Base-by-base conservation (phyloP, 2,329 filamentous ascomycete genomes). In the Phialocephala sp. region DNA sequence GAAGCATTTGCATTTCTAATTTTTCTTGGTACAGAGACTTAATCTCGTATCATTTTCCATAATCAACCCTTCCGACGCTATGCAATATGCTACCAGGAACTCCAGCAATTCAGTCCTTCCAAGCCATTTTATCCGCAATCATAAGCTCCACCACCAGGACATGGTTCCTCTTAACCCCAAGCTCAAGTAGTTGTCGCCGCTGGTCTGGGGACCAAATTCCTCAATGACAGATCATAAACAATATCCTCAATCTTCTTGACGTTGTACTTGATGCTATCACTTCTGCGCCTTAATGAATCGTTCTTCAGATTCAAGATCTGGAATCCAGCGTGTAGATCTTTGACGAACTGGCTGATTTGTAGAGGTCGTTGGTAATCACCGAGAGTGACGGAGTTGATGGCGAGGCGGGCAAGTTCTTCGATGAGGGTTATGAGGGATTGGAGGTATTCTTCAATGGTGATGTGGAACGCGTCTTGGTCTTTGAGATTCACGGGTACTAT, bases 201-300 rank as follows among this genome's bases (percentile, higher is more conserved):
- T 32, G 70, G 62, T 45, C 70, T 76, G 43, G 90, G 87, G 58
- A 96, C 84, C 75, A 98, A 78, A 59, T 95, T 94, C 66, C 95
- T 87, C 76, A 99, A 81, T 27, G 92, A 94, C 64, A 99, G 81
- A 77, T 99, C 95, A 76, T 99, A 99, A 59, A 98, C 94, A 14
- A 99, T 93, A 76, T 98, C 95, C 82, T 99, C 95, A 14, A 97
- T 93, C 78, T 97, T 94, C 84, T 98, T 99, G 75, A 99, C 93
- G 74, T 91, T 90, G 77, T 99, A 99, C 84, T 99, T 99, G 79
- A 99, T 91, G 5, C 90, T 91, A 80, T 99, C 95, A 63, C 92
- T 93, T 68, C 93, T 86, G 81, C 93, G 92, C 66, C 95, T 87
- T 75, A 99, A 80, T 24, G 89, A 89, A 77, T 99, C 95, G 75